Evolutionary conservation across 495 filamentous ascomycete genomes (phyloP), one percentile per base, ranked within the genome.

Genomic region (Aspergillus bertholletiae): DNA sequence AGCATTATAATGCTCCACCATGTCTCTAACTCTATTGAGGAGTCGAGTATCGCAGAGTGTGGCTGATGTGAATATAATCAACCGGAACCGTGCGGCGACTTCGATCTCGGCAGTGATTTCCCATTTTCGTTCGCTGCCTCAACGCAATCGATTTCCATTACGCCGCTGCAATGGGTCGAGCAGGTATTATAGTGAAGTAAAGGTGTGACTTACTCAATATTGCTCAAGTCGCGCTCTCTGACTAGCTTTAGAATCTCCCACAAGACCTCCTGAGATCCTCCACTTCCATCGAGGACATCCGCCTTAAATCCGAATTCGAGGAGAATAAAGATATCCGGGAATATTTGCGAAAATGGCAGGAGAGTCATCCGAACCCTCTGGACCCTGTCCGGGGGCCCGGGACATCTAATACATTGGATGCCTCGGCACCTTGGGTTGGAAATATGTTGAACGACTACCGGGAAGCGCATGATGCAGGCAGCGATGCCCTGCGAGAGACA

Each of bases 261-360:
- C 51, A 64, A 27, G 60, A 65, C 50, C 37, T 58, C 28, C 8
- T 48, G 13, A 47, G 49, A 24, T 5, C 46, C 17, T 8, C 39
- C 39, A 18, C 55, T 17, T 51, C 61, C 1, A 51, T 66, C 51
- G 60, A 69, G 39, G 60, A 66, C 44, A 58, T 71, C 12, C 65
- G 61, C 6, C 51, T 72, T 18, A 51, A 66, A 46, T 64, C 54
- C 50, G 70, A 76, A 53, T 65, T 75, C 26, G 72, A 72, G 35
- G 57, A 60, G 17, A 65, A 70, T 39, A 62, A 61, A 40, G 59
- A 75, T 45, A 80, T 85, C 46, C 74, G 83, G 52, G 58, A 77
- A 30, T 76, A 76, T 41, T 67, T 88, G 18, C 68, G 70, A 30
- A 65, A 69, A 72, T 88, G 85, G 85, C 73, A 80, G 44, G 56